Base-by-base conservation (phyloP, 83 land plant genomes). In the Isoetes engelmannii region DNA sequence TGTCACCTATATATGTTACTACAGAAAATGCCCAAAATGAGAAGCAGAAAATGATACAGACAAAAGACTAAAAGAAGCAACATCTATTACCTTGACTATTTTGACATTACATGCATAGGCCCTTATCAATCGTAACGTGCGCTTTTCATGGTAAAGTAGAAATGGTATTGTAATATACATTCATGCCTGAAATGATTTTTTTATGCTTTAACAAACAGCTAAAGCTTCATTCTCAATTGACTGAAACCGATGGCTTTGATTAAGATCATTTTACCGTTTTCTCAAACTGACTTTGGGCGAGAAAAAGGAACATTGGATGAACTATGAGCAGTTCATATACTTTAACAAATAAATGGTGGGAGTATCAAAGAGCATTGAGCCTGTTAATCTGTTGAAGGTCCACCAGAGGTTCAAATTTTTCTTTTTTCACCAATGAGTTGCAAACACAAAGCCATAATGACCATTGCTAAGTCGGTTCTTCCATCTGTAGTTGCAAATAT, bases 351-450 rank as follows among this genome's bases (percentile, higher is more conserved):
- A 83, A 68, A 61, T 87, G 92, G 76, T 87, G 92, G 6, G 92
- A 87, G 66, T 87, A 87, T 89, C 92, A 87, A 53, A 87, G 85
- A 51, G 89, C 85, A 48, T 87, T 88, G 79, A 85, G 85, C 6
- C 92, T 3, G 89, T 83, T 17, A 85, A 67, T 60, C 63, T 79
- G 44, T 76, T 67, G 8, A 85, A 62, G 44, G 68, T 62, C 61
- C 68, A 77, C 0, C 83, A 86, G 20, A 83, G 80, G 43, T 80
- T 83, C 28, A 85, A 48, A n/a, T n/a, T 48, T 65, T 51, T 72
- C 75, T 83, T 20, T 85, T 71, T 37, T 57, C 81, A 85, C 84
- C 86, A 81, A 18, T 83, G 80, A 45, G 74, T 75, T 5, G 92
- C 92, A 6, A 88, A 61, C 12, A 53, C 50, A 81, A 70, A 87